A percentile compares a stretch with the other conserved stretches of the same genome.
phyloP scores from a whole-genome alignment of 495 filamentous ascomycete species.

The Podospora fimiseda region DNA sequence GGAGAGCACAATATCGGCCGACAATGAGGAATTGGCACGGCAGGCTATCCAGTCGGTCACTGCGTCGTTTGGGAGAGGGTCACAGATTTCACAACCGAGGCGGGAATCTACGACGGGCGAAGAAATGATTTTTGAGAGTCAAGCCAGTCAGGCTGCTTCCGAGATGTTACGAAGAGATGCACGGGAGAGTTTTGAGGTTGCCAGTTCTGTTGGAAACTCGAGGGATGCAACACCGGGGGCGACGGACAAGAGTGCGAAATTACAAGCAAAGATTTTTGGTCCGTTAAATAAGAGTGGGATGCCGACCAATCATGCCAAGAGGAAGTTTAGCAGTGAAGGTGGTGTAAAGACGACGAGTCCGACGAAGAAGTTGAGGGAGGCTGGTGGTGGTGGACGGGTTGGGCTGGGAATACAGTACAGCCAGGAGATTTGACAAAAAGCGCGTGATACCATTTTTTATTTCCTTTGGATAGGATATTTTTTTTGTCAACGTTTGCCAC shows the following conservation, averaged over 20 bases:
- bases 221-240: slow-evolving; percentile 38
- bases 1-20: slow-evolving; percentile 85
- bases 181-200: slow-evolving; percentile 44
- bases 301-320: slow-evolving; percentile 42
- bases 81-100: slow-evolving; percentile 23
- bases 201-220: slow-evolving; percentile 35
- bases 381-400: slow-evolving; percentile 36
- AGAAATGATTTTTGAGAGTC: slow-evolving; percentile 41
- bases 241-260: slow-evolving; percentile 39
- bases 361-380: slow-evolving; percentile 55
- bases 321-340: slow-evolving; percentile 46
- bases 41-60: slow-evolving; percentile 52
- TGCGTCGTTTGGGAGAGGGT: slow-evolving; percentile 35
- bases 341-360: slow-evolving; percentile 33
- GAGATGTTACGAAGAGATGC: slow-evolving; percentile 51
- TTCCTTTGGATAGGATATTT: background rate
- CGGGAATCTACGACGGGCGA: no score
- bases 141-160: slow-evolving; percentile 48
- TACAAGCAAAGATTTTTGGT: slow-evolving; percentile 65
- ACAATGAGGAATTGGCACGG: slow-evolving; percentile 56
- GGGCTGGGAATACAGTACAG: slow-evolving; percentile 59
- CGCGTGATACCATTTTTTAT: background rate
- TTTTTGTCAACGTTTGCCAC: no score
- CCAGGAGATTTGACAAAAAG: slow-evolving; percentile 17
- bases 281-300: slow-evolving; percentile 53